Evolutionary conservation across 2,329 filamentous ascomycete species (phyloP), one percentile per base, ranked within the genome.

Genomic region (Aspergillus versicolor): DNA sequence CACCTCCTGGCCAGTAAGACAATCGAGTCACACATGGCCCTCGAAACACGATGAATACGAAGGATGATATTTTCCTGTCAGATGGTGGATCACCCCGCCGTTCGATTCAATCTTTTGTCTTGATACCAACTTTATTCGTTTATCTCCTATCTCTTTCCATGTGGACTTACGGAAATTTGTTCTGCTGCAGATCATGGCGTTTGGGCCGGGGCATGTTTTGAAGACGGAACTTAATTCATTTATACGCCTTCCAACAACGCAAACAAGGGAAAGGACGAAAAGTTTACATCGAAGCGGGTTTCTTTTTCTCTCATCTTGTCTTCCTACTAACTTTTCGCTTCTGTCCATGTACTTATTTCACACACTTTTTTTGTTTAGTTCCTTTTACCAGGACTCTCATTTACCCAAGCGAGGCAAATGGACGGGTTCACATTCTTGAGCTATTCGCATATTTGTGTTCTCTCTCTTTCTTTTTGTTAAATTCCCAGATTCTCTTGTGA

Each of bases 1-100:
- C 73, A 15, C 68, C 73, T n/a, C 70, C 72, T 5, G 73, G 74
- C 24, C 73, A 75, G 53, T 69, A 70, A 54, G 68, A 65, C 24
- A 59, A 54, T 38, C 57, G 30, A 58, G 37, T 7, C 5, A 17
- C 11, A 13, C 19, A 22, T 27, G 34, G 34, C 34, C 32, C 34
- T 37, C 34, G 34, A 37, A 42, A 42, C 30, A 24, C 13, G 47
- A 46, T 34, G 49, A 19, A 52, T 56, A 59, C 22, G 53, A 60
- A 53, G 41, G 44, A 44, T 52, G 42, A 38, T 51, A 49, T 45
- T 52, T 38, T n/a, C 37, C 21, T 41, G 32, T 47, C 52, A 21
- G 40, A 42, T 42, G n/a, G 19, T 42, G 40, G 40, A 42, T 11
- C 17, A 17, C 45, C 51, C 34, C 53, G 22, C 44, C 42, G 24